Evolutionary conservation across 2,329 filamentous ascomycete genomes (phyloP).

Genomic region (Thielaviopsis punctulata): DNA sequence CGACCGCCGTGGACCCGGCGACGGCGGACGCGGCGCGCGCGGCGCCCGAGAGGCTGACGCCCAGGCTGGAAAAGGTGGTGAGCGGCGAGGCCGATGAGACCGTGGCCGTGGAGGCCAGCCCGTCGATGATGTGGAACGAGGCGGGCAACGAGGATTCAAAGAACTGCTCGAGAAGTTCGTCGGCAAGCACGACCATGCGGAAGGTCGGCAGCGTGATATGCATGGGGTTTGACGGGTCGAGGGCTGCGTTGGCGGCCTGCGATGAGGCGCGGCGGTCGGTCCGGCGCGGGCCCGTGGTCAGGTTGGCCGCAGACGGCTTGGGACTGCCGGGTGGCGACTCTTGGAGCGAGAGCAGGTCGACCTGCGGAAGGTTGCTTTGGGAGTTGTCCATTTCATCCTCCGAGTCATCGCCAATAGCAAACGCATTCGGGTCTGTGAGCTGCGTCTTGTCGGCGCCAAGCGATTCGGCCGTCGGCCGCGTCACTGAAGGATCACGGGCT

Average conservation of each 20-base stretch:
- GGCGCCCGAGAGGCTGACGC: slow-evolving; percentile 24
- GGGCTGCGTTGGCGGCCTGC: slow-evolving; percentile 69
- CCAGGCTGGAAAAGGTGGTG: slow-evolving; percentile 68
- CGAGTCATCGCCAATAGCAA: slow-evolving; percentile 60
- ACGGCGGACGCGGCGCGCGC: slow-evolving; percentile 15
- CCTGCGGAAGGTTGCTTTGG: slow-evolving; percentile 38
- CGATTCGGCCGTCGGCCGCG: neutral
- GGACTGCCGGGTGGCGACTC: slow-evolving; percentile 24
- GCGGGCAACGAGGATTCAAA: slow-evolving; percentile 91
- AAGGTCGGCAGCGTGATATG: slow-evolving; percentile 96
- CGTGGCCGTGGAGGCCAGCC: slow-evolving; percentile 22
- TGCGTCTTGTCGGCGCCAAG: slow-evolving; percentile 3
- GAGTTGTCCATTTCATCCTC: slow-evolving; percentile 32
- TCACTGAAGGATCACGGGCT: slow-evolving; percentile 15
- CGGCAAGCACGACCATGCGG: slow-evolving; percentile 93
- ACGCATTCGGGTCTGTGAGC: slow-evolving; percentile 31
- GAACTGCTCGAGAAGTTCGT: slow-evolving; percentile 89
- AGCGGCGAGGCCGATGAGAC: slow-evolving; percentile 40
- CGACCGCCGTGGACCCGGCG: neutral
- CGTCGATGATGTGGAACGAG: slow-evolving; percentile 75
- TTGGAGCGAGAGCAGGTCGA: slow-evolving; percentile 38
- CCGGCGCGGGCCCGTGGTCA: slow-evolving; percentile 15
- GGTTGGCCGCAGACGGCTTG: slow-evolving; percentile 9
- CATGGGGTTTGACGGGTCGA: slow-evolving; percentile 83
- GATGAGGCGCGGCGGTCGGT: slow-evolving; percentile 46